Evolutionary conservation across 73 alveolate genomes (phyloP).

Genomic region (Tetrahymena malaccensis): DNA sequence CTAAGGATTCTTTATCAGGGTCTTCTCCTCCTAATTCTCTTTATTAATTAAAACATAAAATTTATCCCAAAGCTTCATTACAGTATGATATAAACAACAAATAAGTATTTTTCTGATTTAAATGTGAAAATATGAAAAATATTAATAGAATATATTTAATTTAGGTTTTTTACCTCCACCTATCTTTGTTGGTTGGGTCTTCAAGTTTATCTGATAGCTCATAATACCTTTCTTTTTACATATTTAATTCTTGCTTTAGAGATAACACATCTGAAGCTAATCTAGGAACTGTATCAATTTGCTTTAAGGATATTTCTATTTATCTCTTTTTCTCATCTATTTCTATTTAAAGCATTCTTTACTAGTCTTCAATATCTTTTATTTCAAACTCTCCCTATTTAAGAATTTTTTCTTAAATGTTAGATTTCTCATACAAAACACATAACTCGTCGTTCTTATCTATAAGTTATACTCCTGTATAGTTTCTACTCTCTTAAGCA

Average conservation of each 20-base stretch:
- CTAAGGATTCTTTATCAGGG: constrained; percentile 87
- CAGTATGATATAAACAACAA: too few species aligned
- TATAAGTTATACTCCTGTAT: constrained; percentile 91
- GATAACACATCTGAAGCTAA: constrained; percentile 69
- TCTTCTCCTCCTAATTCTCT: constrained; percentile 94
- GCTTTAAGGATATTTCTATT: constrained; percentile 81
- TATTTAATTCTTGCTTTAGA: constrained; percentile 65
- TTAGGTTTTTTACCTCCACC: constrained; percentile 16
- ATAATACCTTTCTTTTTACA: constrained; percentile 36
- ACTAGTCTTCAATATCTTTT: constrained; percentile 89
- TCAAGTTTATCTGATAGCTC: constrained; percentile 80
- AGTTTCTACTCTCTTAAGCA: constrained; percentile 93
- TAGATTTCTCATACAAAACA: constrained; percentile 86
- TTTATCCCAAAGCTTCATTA: too few species aligned
- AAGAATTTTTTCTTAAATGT: constrained; percentile 84
- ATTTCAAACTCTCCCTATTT: constrained; percentile 90
- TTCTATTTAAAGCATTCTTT: constrained; percentile 83
- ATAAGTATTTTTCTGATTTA: too few species aligned
- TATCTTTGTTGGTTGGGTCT: constrained; percentile 82
- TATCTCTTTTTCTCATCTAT: constrained; percentile 79
- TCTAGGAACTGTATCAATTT: constrained; percentile 83
- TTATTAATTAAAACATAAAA: too few species aligned
- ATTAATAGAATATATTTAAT: too few species aligned
- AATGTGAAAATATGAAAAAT: too few species aligned
- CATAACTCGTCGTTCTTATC: constrained; percentile 96